Base-by-base conservation (phyloP, 2,329 filamentous ascomycete species). In the Pezizomycotina sp. region DNA sequence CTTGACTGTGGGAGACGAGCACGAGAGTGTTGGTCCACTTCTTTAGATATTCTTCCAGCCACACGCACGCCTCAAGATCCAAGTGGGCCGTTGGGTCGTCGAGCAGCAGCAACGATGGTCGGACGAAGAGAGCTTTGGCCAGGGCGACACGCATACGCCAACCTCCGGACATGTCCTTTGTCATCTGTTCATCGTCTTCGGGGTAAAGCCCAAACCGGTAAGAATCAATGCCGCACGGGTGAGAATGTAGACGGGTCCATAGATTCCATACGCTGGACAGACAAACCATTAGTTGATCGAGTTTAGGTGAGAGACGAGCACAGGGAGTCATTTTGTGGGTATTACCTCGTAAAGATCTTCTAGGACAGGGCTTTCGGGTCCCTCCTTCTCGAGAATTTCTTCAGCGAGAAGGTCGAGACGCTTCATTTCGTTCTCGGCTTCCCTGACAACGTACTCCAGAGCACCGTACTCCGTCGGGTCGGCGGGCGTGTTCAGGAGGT, bases 91-190 rank as follows among this genome's bases (percentile, higher is more conserved):
- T 98, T 27, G 89, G 89, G 66, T 98, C 89, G 58, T 98, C 89
- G 54, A 98, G 83, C 49, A 98, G 71, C 32, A 98, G 74, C 39
- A 98, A 69, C 12, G 83, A 89, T 22, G 91, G 89, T 71, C 91
- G 92, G 63, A 98, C 86, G 66, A 98, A 98, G 34, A 98, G 76
- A 39, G 89, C 89, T 69, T 95, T 93, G 58, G 71, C 89, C 44
- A 98, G 75, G 39, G 89, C 89, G 42, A 98, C 89, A 71, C 91
- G 82, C 89, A 98, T 98, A 68, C 86, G 76, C 89, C 89, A 98
- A 53, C 89, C 89, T 81, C 89, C 89, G 49, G 89, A 98, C 91
- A 98, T 98, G 60, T 98, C 91, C 72, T 95, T 98, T 53, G 91
- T 98, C 74, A 91, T 93, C 73, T 98, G 62, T 91, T 67, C 57